A percentile compares a stretch with the other conserved stretches of the same genome.
Conservation (phyloP, 495 filamentous ascomycete species). For the Hypoxylon trugodes region DNA sequence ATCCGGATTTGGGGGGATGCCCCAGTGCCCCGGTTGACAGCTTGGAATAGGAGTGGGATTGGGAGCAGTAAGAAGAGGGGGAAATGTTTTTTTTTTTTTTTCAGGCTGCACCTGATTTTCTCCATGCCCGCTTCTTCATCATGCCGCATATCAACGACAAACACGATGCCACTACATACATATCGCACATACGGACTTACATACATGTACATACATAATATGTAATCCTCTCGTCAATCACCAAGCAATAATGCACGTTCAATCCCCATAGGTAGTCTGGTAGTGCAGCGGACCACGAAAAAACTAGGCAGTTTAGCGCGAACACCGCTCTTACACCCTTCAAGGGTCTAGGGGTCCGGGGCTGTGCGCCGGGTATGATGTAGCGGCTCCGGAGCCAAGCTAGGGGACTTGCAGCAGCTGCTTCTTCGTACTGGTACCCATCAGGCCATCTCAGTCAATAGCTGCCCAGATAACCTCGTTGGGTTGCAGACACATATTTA, state of each 20-base stretch:
- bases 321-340: constrained; percentile 4
- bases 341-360: too few relatives aligned
- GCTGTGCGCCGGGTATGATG: constrained; percentile 7
- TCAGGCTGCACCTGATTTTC: constrained; percentile 21
- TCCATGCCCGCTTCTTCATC: too few relatives aligned
- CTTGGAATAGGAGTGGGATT: constrained; percentile 18
- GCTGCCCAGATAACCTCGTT: neutral
- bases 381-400: constrained; percentile 12
- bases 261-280: too few relatives aligned
- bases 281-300: constrained; percentile 6
- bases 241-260: constrained; percentile 3
- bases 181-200: too few relatives aligned
- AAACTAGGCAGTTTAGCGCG: constrained; percentile 10
- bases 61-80: constrained; percentile 12
- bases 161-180: constrained; percentile 32
- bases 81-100: neutral
- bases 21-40: constrained; percentile 18
- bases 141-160: constrained; percentile 30
- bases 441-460: constrained; percentile 1
- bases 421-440: constrained; percentile 3
- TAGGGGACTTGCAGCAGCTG: neutral
- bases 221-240: constrained; percentile 26
- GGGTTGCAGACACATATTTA: neutral
- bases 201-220: too few relatives aligned
- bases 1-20: constrained; percentile 12